Evolutionary conservation across 192 early-diverging fungal species (phyloP).

Genomic region (Obelidium mucronatum): DNA sequence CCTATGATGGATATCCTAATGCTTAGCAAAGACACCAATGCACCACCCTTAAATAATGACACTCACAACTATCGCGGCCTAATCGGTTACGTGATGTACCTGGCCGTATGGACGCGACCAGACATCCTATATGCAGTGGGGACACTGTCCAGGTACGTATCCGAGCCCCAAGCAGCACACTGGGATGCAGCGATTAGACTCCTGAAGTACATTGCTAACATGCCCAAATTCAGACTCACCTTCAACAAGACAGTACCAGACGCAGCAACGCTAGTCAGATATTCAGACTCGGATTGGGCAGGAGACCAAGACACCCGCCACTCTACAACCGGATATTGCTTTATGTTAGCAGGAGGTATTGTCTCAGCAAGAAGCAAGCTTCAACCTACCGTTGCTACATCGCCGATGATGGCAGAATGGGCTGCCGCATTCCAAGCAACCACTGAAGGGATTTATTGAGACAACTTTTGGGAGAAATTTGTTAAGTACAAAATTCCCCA

Average conservation of each 20-base stretch:
- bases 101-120: constrained; percentile 21
- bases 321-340: constrained; percentile 48
- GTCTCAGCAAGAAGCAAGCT: constrained; percentile 1
- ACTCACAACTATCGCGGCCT: not conserved
- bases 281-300: constrained; percentile 52
- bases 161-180: not conserved
- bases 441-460: not conserved
- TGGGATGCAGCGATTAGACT: not conserved
- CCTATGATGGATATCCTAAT: not conserved
- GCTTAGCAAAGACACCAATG: not conserved
- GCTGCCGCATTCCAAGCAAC: not conserved
- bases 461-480: not conserved
- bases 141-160: no score
- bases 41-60: not conserved
- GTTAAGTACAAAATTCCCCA: not conserved
- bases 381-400: not conserved
- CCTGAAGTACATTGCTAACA: not conserved
- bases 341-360: constrained; percentile 21
- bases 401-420: constrained; percentile 8
- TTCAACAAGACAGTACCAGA: not conserved
- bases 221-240: not conserved
- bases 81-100: constrained; percentile 32
- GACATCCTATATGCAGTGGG: constrained; percentile 36
- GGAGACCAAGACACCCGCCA: constrained; percentile 30
- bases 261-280: constrained; percentile 5